Evolutionary conservation across 768 basidiomycete species (phyloP).

Genomic region (Hypholoma sublateritium): DNA sequence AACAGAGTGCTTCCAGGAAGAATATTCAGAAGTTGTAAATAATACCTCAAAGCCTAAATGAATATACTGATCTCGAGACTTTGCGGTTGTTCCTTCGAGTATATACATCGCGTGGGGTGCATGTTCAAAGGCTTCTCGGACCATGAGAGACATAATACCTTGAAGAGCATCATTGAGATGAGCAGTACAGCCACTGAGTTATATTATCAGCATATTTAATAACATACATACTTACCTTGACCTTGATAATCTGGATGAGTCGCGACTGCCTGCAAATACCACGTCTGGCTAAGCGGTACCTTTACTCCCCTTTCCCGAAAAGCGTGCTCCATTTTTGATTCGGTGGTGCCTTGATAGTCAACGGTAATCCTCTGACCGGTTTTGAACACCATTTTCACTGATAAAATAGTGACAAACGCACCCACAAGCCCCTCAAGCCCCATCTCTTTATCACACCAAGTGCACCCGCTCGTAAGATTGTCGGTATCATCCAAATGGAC

Average conservation of each 20-base stretch:
- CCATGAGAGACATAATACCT: constrained; percentile 29
- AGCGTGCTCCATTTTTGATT: constrained; percentile 17
- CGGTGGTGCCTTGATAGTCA: constrained; percentile 18
- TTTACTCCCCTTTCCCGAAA: constrained; percentile 19
- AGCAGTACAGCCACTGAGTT: background rate
- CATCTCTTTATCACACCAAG: constrained; percentile 17
- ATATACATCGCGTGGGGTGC: constrained; percentile 22
- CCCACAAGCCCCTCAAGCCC: constrained; percentile 16
- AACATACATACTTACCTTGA: constrained; percentile 18
- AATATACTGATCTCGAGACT: constrained; percentile 28
- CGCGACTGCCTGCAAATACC: constrained; percentile 27
- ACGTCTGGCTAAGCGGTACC: constrained; percentile 22
- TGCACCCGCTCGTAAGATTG: constrained; percentile 18
- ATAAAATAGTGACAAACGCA: constrained; percentile 5
- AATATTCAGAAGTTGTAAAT: too few species aligned
- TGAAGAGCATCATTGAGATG: too few species aligned
- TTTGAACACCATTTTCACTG: background rate
- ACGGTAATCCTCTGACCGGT: constrained; percentile 18
- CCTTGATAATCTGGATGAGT: constrained; percentile 28
- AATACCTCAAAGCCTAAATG: constrained; percentile 31
- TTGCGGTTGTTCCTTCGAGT: constrained; percentile 27
- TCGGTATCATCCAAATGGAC: constrained; percentile 19
- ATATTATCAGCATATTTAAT: background rate
- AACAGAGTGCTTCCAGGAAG: too few species aligned
- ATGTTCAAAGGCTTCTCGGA: constrained; percentile 26